phyloP scores from a whole-genome alignment of 2,329 filamentous ascomycete species.

The Beauveria pseudobassiana region DNA sequence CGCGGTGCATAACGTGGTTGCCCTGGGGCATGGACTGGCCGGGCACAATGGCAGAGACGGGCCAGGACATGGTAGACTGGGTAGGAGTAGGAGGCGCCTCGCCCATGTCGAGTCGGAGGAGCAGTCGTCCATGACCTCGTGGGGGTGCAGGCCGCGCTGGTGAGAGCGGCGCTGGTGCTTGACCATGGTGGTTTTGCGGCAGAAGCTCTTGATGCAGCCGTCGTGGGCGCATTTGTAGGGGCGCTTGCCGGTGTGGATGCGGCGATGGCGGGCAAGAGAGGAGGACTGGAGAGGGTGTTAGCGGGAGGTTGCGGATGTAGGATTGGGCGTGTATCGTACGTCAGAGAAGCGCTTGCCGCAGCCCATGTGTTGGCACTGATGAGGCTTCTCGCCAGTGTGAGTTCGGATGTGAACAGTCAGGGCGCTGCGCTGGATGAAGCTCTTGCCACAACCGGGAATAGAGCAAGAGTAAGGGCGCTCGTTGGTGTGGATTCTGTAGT shows the following conservation, averaged over 20 bases:
- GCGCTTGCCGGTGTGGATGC: slow-evolving; percentile 60
- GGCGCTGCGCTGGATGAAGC: slow-evolving; percentile 64
- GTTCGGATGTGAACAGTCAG: slow-evolving; percentile 64
- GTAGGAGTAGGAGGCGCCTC: slow-evolving; percentile 52
- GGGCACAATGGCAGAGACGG: slow-evolving; percentile 33
- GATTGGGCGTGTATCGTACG: slow-evolving; percentile 34
- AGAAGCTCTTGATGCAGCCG: slow-evolving; percentile 61
- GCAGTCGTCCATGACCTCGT: slow-evolving; percentile 46
- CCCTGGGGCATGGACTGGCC: slow-evolving; percentile 30
- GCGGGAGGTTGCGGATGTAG: neutral
- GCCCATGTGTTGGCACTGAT: slow-evolving; percentile 57
- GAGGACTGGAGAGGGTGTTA: slow-evolving; percentile 42
- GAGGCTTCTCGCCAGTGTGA: slow-evolving; percentile 65
- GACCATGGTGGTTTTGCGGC: slow-evolving; percentile 64
- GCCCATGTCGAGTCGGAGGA: slow-evolving; percentile 49
- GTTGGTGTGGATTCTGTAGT: slow-evolving; percentile 66
- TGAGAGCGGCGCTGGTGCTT: slow-evolving; percentile 58
- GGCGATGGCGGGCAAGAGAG: slow-evolving; percentile 56
- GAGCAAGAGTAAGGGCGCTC: slow-evolving; percentile 59
- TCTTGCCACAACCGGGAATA: slow-evolving; percentile 56
- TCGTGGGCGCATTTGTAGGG: slow-evolving; percentile 56
- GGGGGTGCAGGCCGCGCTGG: slow-evolving; percentile 49
- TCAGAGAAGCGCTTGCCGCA: slow-evolving; percentile 66
- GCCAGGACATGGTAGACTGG: slow-evolving; percentile 45
- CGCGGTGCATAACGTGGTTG: slow-evolving; percentile 37